Evolutionary conservation across 2,329 filamentous ascomycete species (phyloP), one percentile per base, ranked within the genome.

Genomic region (Cercospora sp.): DNA sequence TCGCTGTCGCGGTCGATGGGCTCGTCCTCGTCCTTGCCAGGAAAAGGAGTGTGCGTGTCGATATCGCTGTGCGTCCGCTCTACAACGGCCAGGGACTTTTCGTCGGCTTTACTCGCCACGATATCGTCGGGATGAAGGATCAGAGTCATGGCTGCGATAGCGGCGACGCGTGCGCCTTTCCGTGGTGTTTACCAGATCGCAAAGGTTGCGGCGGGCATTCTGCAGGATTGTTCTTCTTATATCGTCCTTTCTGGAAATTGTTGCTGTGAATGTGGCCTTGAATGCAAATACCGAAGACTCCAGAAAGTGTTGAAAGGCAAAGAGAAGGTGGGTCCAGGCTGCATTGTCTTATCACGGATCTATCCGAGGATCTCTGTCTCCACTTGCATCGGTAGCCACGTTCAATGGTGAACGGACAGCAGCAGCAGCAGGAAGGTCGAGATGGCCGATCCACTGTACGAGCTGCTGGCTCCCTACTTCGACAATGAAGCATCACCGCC

Each of bases 391-490:
- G 18, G 32, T 16, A 26, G 55, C 28, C 55, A 58, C 55, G 21
- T 53, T 53, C 49, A 26, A 53, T 53, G 10, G 10, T 13, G 28
- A 21, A 49, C 5, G 9, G 2, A 40, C 37, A 40, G 37, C 43
- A 37, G 51, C 65, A 66, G 21, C 28, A 21, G 30, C 26, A 51
- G 40, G 9, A 51, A 28, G 37, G 59, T 37, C 53, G 49, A 37
- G 18, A 72, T 72, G 70, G 69, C 67, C 3, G 91, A 94, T 77
- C 84, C 91, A 16, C 84, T 96, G 45, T 90, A 92, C 75, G 92
- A 95, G 67, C 84, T 95, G 51, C 84, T 95, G 53, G 80, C 83
- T 64, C 88, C 89, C 28, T 86, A 90, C 77, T 82, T 90, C 70
- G 82, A 86, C 74, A 71, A 69, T 26, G 78, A 73, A 70, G 77